Percentiles rank a stretch among this genome's conserved stretches.
phyloP scores from a whole-genome alignment of 768 basidiomycete species.

The Auriscalpium vulgare region DNA sequence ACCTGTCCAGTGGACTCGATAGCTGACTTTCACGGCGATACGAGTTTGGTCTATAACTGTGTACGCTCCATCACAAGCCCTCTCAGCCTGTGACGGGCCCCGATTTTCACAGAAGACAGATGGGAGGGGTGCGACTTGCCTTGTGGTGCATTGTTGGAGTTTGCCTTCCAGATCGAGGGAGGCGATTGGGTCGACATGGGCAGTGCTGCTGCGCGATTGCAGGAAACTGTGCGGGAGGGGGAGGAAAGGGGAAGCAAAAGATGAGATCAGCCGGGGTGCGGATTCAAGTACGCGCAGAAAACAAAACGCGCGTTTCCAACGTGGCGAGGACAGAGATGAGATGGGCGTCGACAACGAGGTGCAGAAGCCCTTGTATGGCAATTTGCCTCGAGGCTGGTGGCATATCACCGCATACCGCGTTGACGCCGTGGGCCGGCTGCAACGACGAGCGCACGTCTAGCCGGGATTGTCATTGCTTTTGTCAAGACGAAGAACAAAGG shows the following conservation, averaged over 20 bases:
- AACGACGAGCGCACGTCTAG: neutral
- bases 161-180: constrained; percentile 10
- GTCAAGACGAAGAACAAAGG: too few species aligned
- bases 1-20: neutral
- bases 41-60: neutral
- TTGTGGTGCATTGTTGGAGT: constrained; percentile 5
- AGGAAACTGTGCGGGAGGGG: constrained; percentile 1
- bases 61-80: neutral
- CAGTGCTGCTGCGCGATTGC: neutral
- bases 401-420: constrained; percentile 13
- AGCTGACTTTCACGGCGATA: neutral
- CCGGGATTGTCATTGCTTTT: too few species aligned
- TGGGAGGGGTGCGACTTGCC: constrained; percentile 1
- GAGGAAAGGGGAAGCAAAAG: constrained; percentile 10
- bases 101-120: constrained; percentile 1
- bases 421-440: constrained; percentile 8
- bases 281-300: constrained; percentile 15
- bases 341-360: constrained; percentile 15
- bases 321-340: constrained; percentile 13
- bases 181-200: constrained; percentile 17
- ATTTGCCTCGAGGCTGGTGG: constrained; percentile 15
- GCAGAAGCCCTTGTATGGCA: constrained; percentile 11
- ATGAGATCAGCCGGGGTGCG: constrained; percentile 9
- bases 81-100: neutral
- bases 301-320: constrained; percentile 18